These are phyloP conservation scores for Colletotrichum spinosum DNA, from an alignment of 2,329 filamentous ascomycete genomes.

Conservation along the genomic window DNA sequence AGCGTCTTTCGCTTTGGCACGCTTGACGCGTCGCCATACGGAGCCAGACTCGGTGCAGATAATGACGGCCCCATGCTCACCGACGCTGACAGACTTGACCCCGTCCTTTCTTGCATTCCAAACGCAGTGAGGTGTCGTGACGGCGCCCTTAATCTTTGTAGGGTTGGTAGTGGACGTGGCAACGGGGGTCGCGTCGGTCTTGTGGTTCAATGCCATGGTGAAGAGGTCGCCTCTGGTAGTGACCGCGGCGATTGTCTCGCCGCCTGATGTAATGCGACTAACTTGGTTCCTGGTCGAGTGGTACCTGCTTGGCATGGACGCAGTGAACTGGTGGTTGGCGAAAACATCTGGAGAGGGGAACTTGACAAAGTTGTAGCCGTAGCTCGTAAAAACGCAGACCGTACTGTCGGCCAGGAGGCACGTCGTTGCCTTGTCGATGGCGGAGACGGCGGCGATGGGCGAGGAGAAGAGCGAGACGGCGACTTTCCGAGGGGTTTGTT, in stretches of 20 bases:
- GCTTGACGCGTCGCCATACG: slow-evolving; percentile 89
- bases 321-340: slow-evolving; percentile 75
- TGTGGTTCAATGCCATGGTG: slow-evolving; percentile 81
- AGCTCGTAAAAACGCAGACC: slow-evolving; percentile 95
- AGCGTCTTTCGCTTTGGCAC: slow-evolving; percentile 81
- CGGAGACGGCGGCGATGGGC: slow-evolving; percentile 81
- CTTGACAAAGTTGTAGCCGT: slow-evolving; percentile 90
- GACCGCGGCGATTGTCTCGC: slow-evolving; percentile 91
- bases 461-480: slow-evolving; percentile 84
- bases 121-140: slow-evolving; percentile 82
- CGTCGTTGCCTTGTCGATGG: slow-evolving; percentile 90
- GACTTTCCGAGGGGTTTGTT: slow-evolving; percentile 85
- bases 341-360: slow-evolving; percentile 82
- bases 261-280: slow-evolving; percentile 82
- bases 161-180: slow-evolving; percentile 90
- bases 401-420: slow-evolving; percentile 88
- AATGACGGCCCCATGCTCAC: slow-evolving; percentile 94
- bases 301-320: slow-evolving; percentile 73
- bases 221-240: slow-evolving; percentile 89
- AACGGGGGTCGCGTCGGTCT: slow-evolving; percentile 68
- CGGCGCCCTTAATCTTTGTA: slow-evolving; percentile 84
- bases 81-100: slow-evolving; percentile 86
- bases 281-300: slow-evolving; percentile 76
- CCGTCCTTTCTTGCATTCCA: slow-evolving; percentile 93
- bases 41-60: slow-evolving; percentile 92